Base-by-base conservation (phyloP, 306 rosid species). In the Cicer cuneatum region DNA sequence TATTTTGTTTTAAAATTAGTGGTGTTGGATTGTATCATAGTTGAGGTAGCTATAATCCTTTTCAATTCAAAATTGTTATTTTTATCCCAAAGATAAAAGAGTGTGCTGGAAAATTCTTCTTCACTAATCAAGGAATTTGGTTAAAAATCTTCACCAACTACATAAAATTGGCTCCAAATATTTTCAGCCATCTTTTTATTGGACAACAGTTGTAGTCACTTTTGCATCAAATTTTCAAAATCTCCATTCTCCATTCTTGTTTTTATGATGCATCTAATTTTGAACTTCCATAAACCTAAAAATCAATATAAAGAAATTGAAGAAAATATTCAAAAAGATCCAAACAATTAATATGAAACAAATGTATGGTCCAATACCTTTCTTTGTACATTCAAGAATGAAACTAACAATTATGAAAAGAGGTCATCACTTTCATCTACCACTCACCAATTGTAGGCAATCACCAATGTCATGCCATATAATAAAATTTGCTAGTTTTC, bases 381-480 rank as follows among this genome's bases (percentile, higher is more conserved):
- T 59, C 63, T 86, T 70, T 89, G 86, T 85, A 85, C 88, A 87
- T 71, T 75, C 19, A 62, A 76, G 58, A 75, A 37, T 75, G 64
- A 68, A 78, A 53, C 65, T 24, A 68, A 69, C 16, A 7, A 29
- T 18, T 16, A 49, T 40, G 60, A 69, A 21, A 76, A 75, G 24
- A 47, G 42, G 60, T 69, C 40, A 74, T 43, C 53, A 66, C 65
- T 24, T 39, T 43, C 64, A 74, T 70, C 61, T 43, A 69, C 7
- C 67, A 75, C 62, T 45, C 67, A 59, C 37, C 59, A 68, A 42
- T 24, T 52, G n/a, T n/a, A 64, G 7, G 13, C 61, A 69, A 69
- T 37, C 62, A 49, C 15, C 42, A 33, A 33, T 33, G 78, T 39
- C 57, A 67, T 68, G 74, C 33, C 83, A 75, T 62, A 21, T 37